Percentiles rank a stretch among this genome's conserved stretches.
These are phyloP conservation scores for Ballota nigra DNA, from an alignment of 257 asterid species.

Conservation along the genomic window DNA sequence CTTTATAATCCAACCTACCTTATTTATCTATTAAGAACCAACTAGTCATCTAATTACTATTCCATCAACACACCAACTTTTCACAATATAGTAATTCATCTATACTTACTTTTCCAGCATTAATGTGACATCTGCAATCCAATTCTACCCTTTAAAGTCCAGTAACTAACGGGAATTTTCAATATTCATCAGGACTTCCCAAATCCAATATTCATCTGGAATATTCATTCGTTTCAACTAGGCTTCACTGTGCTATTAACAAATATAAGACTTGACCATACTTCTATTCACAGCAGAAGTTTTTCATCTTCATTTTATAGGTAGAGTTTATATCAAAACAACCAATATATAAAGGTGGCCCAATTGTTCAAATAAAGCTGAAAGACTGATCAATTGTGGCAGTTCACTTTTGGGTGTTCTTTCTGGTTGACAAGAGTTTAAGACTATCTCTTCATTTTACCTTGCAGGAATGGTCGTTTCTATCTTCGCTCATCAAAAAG, in stretches of 20 bases:
- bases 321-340: constrained; percentile 5
- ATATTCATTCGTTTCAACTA: not conserved
- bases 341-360: not conserved
- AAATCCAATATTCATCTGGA: not conserved
- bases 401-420: constrained; percentile 3
- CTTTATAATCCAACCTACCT: not conserved
- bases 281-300: not conserved
- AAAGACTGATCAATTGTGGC: not conserved
- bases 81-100: not conserved
- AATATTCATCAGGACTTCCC: not conserved
- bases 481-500: constrained; percentile 79
- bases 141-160: not conserved
- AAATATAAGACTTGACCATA: not conserved
- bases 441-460: constrained; percentile 22
- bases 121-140: not conserved
- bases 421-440: constrained; percentile 14
- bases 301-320: constrained; percentile 6
- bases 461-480: constrained; percentile 88
- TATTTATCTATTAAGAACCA: not conserved
- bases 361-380: constrained; percentile 12
- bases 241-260: not conserved
- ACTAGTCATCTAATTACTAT: not conserved
- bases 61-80: not conserved
- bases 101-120: not conserved
- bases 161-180: not conserved